phyloP scores from a whole-genome alignment of 768 basidiomycete genomes.

The Mycena floridula region DNA sequence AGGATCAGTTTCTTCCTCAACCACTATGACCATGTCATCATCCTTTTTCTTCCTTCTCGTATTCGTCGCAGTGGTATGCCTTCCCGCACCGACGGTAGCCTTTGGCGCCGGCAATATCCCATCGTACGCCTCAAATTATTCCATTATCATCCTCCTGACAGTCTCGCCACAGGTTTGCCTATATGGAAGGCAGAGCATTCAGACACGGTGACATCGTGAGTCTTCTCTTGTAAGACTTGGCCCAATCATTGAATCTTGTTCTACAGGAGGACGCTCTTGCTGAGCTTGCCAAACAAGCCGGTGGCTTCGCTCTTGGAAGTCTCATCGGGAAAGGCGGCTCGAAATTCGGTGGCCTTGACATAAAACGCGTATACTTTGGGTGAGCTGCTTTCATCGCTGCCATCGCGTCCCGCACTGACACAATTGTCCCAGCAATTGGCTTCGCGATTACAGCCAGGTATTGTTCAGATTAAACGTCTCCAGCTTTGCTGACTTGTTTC shows the following conservation, averaged over 20 bases:
- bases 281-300: constrained; percentile 52
- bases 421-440: constrained; percentile 58
- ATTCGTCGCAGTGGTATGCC: too few relatives aligned
- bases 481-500: too few relatives aligned
- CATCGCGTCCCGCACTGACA: constrained; percentile 1
- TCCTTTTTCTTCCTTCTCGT: too few relatives aligned
- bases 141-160: constrained; percentile 12
- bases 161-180: constrained; percentile 53
- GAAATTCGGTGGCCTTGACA: constrained; percentile 76
- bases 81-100: too few relatives aligned
- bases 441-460: constrained; percentile 82
- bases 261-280: constrained; percentile 62
- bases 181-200: constrained; percentile 81
- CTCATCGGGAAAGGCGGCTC: constrained; percentile 49
- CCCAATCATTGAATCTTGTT: constrained; percentile 10
- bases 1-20: too few relatives aligned
- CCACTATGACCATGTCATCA: too few relatives aligned
- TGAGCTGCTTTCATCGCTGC: constrained; percentile 21
- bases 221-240: constrained; percentile 15
- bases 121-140: constrained; percentile 32
- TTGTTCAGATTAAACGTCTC: neutral
- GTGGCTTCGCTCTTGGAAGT: constrained; percentile 51
- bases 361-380: constrained; percentile 84
- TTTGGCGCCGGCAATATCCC: constrained; percentile 90
- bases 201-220: constrained; percentile 82